Conservation (phyloP, 1,139 yeast genomes). For the Zygotorulaspora mrakii region DNA sequence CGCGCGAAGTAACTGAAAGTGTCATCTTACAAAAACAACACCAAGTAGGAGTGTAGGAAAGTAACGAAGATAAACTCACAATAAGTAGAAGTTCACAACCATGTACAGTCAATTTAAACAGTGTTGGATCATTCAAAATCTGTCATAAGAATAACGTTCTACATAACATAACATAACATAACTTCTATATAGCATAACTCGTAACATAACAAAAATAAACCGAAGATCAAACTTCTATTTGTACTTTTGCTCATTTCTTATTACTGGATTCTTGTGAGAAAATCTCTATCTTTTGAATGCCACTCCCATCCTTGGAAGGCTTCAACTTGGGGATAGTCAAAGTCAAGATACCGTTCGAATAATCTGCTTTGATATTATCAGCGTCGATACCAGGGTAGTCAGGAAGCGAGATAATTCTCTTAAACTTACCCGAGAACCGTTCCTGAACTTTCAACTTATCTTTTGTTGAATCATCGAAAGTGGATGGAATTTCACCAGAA, state of each 20-base stretch:
- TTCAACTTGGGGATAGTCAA: slow-evolving; percentile 40
- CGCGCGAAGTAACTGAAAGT: no score
- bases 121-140: no score
- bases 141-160: no score
- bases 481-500: slow-evolving; percentile 39
- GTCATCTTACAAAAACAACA: no score
- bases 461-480: slow-evolving; percentile 23
- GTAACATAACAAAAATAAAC: no score
- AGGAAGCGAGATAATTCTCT: slow-evolving; percentile 42
- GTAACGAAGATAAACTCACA: no score
- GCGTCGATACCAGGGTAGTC: slow-evolving; percentile 39
- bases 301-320: slow-evolving; percentile 26
- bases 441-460: slow-evolving; percentile 39
- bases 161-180: no score
- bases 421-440: slow-evolving; percentile 41
- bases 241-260: slow-evolving; percentile 3
- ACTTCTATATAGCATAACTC: no score
- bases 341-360: slow-evolving; percentile 41
- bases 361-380: slow-evolving; percentile 41
- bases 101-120: no score
- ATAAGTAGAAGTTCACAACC: no score
- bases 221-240: neutral
- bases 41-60: no score
- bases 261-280: slow-evolving; percentile 30
- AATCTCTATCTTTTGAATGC: slow-evolving; percentile 38